phyloP scores from a whole-genome alignment of 805 yeast species.

The Alloascoidea hylecoeti region DNA sequence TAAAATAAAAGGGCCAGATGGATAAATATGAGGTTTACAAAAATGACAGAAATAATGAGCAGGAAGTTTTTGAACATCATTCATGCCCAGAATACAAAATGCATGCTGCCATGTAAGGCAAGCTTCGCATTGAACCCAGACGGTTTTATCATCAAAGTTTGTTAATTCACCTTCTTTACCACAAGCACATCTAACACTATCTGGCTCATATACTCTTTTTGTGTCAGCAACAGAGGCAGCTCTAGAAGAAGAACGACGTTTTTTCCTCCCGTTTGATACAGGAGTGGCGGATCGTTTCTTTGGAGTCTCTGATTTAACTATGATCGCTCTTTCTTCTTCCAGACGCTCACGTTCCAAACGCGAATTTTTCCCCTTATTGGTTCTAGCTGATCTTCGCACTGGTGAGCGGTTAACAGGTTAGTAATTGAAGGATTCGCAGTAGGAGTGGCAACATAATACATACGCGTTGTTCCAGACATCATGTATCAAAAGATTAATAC shows the following conservation, averaged over 20 bases:
- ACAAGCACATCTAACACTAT: background rate
- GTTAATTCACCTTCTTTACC: slow-evolving; percentile 11
- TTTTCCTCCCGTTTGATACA: background rate
- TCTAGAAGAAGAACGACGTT: background rate
- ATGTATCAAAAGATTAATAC: no score
- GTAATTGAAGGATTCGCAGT: no score
- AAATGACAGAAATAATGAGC: slow-evolving; percentile 36
- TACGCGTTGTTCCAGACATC: no score
- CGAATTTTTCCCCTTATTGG: background rate
- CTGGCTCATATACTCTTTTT: background rate
- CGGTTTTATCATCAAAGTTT: slow-evolving; percentile 23
- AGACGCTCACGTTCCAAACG: slow-evolving; percentile 4
- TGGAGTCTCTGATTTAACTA: slow-evolving; percentile 3
- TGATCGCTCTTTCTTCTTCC: slow-evolving; percentile 6
- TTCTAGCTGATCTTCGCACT: background rate
- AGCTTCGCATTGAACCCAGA: slow-evolving; percentile 49
- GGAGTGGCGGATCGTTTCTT: background rate
- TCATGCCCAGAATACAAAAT: slow-evolving; percentile 37
- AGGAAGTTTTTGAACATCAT: slow-evolving; percentile 28
- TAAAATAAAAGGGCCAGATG: slow-evolving; percentile 8
- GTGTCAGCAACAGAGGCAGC: background rate
- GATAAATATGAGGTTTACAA: slow-evolving; percentile 24
- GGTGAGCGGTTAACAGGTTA: no score
- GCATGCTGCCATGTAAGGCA: slow-evolving; percentile 65
- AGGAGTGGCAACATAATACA: no score